A percentile compares a stretch with the other conserved stretches of the same genome.
Conservation (phyloP, 1,284 basidiomycete genomes). For the Polyporus tsugae region DNA sequence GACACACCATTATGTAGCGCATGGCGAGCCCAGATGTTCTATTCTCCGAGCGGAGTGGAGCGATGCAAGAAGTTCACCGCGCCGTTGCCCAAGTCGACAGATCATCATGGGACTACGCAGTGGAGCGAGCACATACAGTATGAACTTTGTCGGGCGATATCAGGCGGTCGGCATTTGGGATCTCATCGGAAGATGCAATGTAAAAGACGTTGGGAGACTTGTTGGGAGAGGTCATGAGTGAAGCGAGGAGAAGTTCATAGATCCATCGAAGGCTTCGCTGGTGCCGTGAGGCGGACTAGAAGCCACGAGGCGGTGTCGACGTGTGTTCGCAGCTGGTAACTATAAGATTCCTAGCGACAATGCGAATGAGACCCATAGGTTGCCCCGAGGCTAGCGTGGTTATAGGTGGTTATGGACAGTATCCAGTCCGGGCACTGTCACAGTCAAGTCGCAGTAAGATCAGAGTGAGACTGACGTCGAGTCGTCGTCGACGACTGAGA, state of each 20-base stretch:
- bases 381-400: no score
- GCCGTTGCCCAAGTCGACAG: background rate
- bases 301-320: background rate
- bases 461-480: background rate
- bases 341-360: no score
- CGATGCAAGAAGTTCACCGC: background rate
- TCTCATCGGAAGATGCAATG: background rate
- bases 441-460: background rate
- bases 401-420: background rate
- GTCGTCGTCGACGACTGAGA: no score
- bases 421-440: background rate
- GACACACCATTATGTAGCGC: slow-evolving; percentile 4
- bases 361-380: no score
- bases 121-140: background rate
- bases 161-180: background rate
- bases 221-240: background rate
- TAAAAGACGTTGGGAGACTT: background rate
- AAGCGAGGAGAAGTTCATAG: background rate
- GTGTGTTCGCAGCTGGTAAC: background rate
- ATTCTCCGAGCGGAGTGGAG: background rate
- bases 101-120: background rate
- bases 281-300: background rate
- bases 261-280: background rate
- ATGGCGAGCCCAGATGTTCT: background rate
- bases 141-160: background rate